Evolutionary conservation across 2,329 filamentous ascomycete species (phyloP).

Genomic region (Rachicladosporium sp.): DNA sequence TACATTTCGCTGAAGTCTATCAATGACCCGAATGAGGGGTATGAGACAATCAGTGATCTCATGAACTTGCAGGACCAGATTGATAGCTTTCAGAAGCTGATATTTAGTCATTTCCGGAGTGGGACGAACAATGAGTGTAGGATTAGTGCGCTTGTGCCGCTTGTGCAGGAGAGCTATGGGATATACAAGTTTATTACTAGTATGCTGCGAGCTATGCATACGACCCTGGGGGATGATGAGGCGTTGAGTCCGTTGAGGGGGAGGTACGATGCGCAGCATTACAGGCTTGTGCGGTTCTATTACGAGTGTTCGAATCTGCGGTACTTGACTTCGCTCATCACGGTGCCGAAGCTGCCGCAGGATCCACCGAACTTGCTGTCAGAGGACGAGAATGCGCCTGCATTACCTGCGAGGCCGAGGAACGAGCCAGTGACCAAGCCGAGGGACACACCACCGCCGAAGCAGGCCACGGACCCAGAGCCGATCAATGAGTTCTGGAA

Average conservation of each 20-base stretch:
- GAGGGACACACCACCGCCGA: conserved; percentile 52
- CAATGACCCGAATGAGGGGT: conserved; percentile 96
- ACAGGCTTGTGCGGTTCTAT: conserved; percentile 93
- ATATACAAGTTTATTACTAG: conserved; percentile 99
- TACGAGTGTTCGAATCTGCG: conserved; percentile 97
- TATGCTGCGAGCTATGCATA: conserved; percentile 98
- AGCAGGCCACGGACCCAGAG: conserved; percentile 69
- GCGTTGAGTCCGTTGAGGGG: conserved; percentile 77
- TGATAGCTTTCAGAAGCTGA: conserved; percentile 94
- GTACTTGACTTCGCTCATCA: conserved; percentile 92
- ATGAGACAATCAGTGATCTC: conserved; percentile 90
- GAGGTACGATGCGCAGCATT: conserved; percentile 90
- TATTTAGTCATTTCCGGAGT: conserved; percentile 90
- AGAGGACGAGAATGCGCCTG: conserved; percentile 66
- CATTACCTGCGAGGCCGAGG: conserved; percentile 62
- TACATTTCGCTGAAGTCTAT: conserved; percentile 97
- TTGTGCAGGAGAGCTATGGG: conserved; percentile 96
- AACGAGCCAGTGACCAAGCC: conserved; percentile 57
- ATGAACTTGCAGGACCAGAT: conserved; percentile 98
- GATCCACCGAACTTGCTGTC: conserved; percentile 81
- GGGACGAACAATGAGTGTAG: conserved; percentile 92
- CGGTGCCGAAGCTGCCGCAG: conserved; percentile 87
- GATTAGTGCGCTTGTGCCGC: conserved; percentile 81
- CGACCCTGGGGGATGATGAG: conserved; percentile 76
- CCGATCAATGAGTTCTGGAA: conserved; percentile 99